Evolutionary conservation across 139 green algal genomes (phyloP).

Genomic region (Micractinium sp.): DNA sequence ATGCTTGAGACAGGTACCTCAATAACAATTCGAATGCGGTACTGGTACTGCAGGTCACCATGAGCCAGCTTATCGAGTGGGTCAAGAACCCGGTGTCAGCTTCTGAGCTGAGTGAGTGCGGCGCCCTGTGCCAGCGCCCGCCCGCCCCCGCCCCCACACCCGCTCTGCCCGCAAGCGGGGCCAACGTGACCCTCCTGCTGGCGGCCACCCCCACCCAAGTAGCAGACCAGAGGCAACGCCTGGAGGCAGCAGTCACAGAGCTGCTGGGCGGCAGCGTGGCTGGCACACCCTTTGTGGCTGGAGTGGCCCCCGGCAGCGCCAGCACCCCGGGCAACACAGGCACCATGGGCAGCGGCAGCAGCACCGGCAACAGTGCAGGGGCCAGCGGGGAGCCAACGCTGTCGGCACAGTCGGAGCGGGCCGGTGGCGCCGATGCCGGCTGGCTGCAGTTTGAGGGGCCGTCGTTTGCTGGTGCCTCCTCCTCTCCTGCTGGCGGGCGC

Average conservation of each 20-base stretch:
- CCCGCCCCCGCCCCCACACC: not conserved
- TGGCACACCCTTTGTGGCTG: not conserved
- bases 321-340: not conserved
- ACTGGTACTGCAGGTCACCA: not conserved
- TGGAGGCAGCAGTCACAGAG: not conserved
- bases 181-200: conserved; percentile 9
- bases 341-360: not conserved
- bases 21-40: too few species aligned
- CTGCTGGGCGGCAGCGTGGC: not conserved
- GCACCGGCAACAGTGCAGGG: too few species aligned
- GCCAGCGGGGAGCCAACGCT: not conserved
- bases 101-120: not conserved
- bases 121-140: not conserved
- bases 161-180: not conserved
- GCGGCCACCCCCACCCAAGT: conserved; percentile 6
- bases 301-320: not conserved
- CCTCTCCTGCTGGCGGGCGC: not conserved
- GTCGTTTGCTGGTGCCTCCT: not conserved
- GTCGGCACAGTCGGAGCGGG: not conserved
- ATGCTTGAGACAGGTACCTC: too few species aligned
- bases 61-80: conserved; percentile 9
- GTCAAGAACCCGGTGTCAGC: conserved; percentile 14
- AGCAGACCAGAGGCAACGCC: not conserved
- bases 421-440: not conserved
- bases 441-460: not conserved